Conservation (phyloP, 345 rosid species). For the Populus tremula region DNA sequence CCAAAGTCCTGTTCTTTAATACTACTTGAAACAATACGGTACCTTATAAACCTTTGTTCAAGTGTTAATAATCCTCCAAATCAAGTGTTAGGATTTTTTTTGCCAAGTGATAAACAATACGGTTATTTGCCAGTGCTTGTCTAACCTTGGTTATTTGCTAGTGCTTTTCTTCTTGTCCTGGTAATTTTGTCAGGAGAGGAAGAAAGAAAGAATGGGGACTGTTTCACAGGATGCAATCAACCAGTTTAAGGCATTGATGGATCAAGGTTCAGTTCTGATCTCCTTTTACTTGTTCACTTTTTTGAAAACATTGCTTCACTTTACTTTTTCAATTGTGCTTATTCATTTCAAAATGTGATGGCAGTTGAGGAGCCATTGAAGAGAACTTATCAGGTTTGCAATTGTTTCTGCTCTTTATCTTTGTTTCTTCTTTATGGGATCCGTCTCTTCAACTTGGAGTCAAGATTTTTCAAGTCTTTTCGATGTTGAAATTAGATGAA, state of each 20-base stretch:
- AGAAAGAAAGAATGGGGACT: constrained; percentile 31
- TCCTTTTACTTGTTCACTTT: not conserved
- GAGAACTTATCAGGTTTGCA: constrained; percentile 53
- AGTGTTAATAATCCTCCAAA: not conserved
- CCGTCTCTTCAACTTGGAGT: constrained; percentile 10
- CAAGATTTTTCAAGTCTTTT: constrained; percentile 4
- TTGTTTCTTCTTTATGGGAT: constrained; percentile 14
- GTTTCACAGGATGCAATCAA: constrained; percentile 48
- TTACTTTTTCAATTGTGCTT: not conserved
- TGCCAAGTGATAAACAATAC: not conserved
- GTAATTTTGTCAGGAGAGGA: not conserved
- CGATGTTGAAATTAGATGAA: not conserved
- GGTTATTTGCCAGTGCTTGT: not conserved
- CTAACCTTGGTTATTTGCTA: not conserved
- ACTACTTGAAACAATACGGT: not conserved
- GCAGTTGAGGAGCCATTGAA: constrained; percentile 63
- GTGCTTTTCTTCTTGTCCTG: constrained; percentile 5
- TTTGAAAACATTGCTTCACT: not conserved
- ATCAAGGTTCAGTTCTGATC: constrained; percentile 34
- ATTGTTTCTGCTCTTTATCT: not conserved
- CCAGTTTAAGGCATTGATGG: constrained; percentile 51
- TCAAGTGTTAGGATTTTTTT: not conserved
- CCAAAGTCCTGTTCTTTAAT: not conserved
- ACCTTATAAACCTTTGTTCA: not conserved
- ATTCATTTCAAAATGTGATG: constrained; percentile 14